Base-by-base conservation (phyloP, 164 flowering plant species). In the Macadamia integrifolia region DNA sequence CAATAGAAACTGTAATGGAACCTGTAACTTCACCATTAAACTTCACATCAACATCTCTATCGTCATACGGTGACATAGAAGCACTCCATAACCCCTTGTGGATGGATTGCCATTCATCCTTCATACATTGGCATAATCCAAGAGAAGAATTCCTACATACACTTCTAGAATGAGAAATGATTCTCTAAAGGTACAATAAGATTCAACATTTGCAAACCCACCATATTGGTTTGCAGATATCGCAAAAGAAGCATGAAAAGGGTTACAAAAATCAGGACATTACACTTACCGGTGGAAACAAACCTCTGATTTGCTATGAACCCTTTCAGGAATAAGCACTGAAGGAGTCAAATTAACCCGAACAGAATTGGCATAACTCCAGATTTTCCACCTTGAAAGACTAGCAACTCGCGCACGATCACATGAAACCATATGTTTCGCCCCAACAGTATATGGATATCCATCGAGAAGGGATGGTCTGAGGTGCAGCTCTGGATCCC, bases 21-120 rank as follows among this genome's bases (percentile, higher is more conserved):
- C 88, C 97, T 65, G 88, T 75, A 23, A 80, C 61, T 46, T 78
- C 88, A 68, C 82, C 85, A 66, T 11, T 61, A 62, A 91, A 81
- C 82, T 83, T 93, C 72, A 93, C 86, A 79, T 93, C 98, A 66
- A 93, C 57, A 75, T 81, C 88, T 83, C 73, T 79, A n/a, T 82
- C 80, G 29, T 80, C 88, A 75, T 86, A 93, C 15, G 98, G 97
- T 32, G 98, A 93, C 82, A 83, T 82, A 61, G 77, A 55, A 60
- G 81, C 76, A 71, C 70, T 77, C 91, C 92, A 91, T 12, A 72
- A 13, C 40, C 93, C 92, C 59, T 82, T 86, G 44, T 86, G 87
- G 53, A 87, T 46, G 65, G 74, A 17, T 67, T 71, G 80, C 97
- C 98, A 93, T n/a, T 84, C 81, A 73, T 85, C 92, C 69, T 83